Base-by-base conservation (phyloP, 495 filamentous ascomycete genomes). In the Margaritispora aquatica region DNA sequence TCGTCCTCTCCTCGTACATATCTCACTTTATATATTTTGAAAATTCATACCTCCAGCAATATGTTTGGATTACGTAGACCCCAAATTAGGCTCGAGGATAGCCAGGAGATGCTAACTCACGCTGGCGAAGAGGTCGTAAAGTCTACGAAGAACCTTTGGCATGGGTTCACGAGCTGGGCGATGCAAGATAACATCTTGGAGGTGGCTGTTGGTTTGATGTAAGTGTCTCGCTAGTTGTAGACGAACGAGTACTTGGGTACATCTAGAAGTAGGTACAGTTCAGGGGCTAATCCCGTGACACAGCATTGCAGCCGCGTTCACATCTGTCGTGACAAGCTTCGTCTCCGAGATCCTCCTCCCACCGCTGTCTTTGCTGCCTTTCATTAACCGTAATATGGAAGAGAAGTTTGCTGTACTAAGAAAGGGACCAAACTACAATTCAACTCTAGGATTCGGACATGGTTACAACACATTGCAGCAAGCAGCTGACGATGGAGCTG, bases 141-240 rank as follows among this genome's bases (percentile, higher is more conserved):
- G 48, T 65, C 66, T 23, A 75, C 65, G 2, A 73, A 68, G 44
- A 73, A 75, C 56, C 63, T 81, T 51, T 84, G 80, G 74, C 68
- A 77, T 21, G 81, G 83, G 27, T 90, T 90, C 70, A 68, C 84
- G 26, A 85, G 87, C 55, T 90, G 88, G 60, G 87, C 85, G 7
- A 79, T 88, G 26, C 80, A 84, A 50, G 87, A 88, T 57, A 90
- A 90, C 60, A 85, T 90, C 29, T 77, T 90, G 24, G 84, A 89
- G 67, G 85, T 90, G 46, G 87, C 87, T 15, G 81, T 89, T 47
- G 87, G 87, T 63, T 75, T 90, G 71, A 89, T 90, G 84, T 87
- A 62, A 66, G 76, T 48, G 51, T 7, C 21, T 7, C 22, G 47
- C 26, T 47, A 1, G 38, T 15, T 26, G 47, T 24, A 8, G n/a